Conservation (phyloP, 306 rosid species). For the Cicer yamashitae region DNA sequence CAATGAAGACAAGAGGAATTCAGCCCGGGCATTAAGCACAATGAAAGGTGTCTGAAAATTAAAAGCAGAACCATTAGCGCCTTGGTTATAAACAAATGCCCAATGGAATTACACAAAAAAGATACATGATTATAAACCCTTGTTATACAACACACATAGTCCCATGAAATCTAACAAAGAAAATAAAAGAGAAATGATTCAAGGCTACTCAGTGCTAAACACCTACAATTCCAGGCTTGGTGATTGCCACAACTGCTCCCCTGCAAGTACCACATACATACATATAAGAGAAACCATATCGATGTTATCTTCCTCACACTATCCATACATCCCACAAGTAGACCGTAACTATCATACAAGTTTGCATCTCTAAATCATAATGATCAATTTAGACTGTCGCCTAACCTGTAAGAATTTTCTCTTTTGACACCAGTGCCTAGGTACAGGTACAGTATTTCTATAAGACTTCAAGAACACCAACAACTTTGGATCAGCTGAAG, state of each 20-base stretch:
- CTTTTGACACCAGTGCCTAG: constrained; percentile 99
- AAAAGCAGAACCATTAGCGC: constrained; percentile 66
- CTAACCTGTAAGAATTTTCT: constrained; percentile 97
- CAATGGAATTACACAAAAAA: constrained; percentile 39
- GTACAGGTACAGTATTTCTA: constrained; percentile 95
- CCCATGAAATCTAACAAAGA: constrained; percentile 56
- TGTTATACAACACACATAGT: constrained; percentile 43
- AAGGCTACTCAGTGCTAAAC: constrained; percentile 81
- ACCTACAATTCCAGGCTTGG: constrained; percentile 96
- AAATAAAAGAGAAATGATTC: constrained; percentile 62
- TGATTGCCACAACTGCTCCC: constrained; percentile 90
- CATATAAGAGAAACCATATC: constrained; percentile 98
- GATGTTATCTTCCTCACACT: constrained; percentile 68
- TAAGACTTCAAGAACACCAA: constrained; percentile 93
- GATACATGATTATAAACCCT: constrained; percentile 31
- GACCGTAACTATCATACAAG: constrained; percentile 58
- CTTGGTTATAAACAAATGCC: constrained; percentile 48
- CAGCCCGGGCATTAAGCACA: constrained; percentile 65
- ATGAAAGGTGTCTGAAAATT: constrained; percentile 71
- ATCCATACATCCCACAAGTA: constrained; percentile 63
- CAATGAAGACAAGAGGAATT: constrained; percentile 52
- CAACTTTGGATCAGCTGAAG: constrained; percentile 93
- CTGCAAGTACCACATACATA: constrained; percentile 99
- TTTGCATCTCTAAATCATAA: constrained; percentile 49
- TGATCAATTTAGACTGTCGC: constrained; percentile 42